phyloP scores from a whole-genome alignment of 345 rosid species.

The Anastatica hierochuntica region DNA sequence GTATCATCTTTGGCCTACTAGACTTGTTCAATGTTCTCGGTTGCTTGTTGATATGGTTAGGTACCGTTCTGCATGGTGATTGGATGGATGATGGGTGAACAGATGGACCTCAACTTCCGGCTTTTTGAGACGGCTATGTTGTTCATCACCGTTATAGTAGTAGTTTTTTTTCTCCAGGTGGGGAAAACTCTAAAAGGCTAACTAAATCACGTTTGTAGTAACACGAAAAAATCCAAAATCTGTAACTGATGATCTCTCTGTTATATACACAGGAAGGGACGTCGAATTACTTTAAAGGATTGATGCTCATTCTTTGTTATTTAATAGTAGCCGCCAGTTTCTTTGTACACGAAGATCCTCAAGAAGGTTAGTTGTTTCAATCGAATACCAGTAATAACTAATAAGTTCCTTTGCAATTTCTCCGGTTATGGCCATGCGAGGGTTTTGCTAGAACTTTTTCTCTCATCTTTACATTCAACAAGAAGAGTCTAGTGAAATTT shows the following conservation, averaged over 20 bases:
- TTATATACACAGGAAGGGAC: slow-evolving; percentile 58
- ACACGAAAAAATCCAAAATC: neutral
- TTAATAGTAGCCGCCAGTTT: slow-evolving; percentile 75
- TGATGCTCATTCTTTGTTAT: slow-evolving; percentile 82
- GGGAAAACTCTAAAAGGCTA: neutral
- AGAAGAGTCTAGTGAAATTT: neutral
- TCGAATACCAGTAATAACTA: neutral
- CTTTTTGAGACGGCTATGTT: slow-evolving; percentile 90
- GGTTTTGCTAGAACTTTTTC: too few species aligned
- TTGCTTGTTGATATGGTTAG: slow-evolving; percentile 17
- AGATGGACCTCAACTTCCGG: slow-evolving; percentile 81
- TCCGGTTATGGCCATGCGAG: neutral
- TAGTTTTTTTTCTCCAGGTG: slow-evolving; percentile 82
- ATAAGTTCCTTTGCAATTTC: too few species aligned
- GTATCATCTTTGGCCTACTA: slow-evolving; percentile 6
- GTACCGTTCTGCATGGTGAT: slow-evolving; percentile 78
- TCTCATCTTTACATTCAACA: too few species aligned
- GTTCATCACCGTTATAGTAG: slow-evolving; percentile 66
- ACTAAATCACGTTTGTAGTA: too few species aligned
- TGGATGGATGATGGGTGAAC: slow-evolving; percentile 76
- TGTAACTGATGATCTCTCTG: neutral
- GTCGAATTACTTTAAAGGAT: slow-evolving; percentile 75
- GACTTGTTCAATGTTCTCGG: neutral
- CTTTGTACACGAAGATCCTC: slow-evolving; percentile 67
- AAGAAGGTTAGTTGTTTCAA: slow-evolving; percentile 17